Evolutionary conservation across 345 rosid genomes (phyloP), one percentile per base, ranked within the genome.

Genomic region (Bruguiera sexangula): DNA sequence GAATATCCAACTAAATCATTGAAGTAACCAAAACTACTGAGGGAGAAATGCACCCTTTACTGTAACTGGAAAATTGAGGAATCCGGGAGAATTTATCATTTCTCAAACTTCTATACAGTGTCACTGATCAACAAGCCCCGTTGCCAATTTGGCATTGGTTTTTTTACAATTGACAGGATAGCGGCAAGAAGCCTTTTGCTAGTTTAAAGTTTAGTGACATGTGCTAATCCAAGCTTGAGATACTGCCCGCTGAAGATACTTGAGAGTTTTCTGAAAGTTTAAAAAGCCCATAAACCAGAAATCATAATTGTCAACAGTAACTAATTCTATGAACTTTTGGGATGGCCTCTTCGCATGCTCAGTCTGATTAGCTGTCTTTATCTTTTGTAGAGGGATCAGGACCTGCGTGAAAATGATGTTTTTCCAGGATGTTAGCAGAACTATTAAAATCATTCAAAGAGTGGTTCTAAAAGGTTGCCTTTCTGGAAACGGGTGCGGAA

Each of bases 261-360:
- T 83, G 74, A 85, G 78, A 67, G 96, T 87, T 77, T 86, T 93
- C 74, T 87, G 85, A 67, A 83, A 78, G 69, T 87, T 91, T 36
- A 82, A 62, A 82, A 94, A 91, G 0, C 98, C 97, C 91, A 91
- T 88, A 61, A 91, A 89, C 97, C 97, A 91, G 86, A 94, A 94
- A 61, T 94, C 95, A 55, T 85, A 91, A 69, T 58, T 71, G 68
- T 94, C 96, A 1, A 79, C 84, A 0, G 96, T 94, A 10, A 80
- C 82, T 29, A 91, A 67, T 75, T 93, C 88, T 26, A 88, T 74
- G 76, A 84, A 89, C 83, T 93, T 89, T 37, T 89, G 81, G 9
- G 92, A 84, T 59, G 94, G 92, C 37, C 79, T 86, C 88, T 90
- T 79, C 57, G 62, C 76, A 72, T 87, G 84, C 73, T 76, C 78